A percentile compares a stretch with the other conserved stretches of the same genome.
Conservation (phyloP, 2,329 filamentous ascomycete genomes). For the Sphaceloma murrayae region DNA sequence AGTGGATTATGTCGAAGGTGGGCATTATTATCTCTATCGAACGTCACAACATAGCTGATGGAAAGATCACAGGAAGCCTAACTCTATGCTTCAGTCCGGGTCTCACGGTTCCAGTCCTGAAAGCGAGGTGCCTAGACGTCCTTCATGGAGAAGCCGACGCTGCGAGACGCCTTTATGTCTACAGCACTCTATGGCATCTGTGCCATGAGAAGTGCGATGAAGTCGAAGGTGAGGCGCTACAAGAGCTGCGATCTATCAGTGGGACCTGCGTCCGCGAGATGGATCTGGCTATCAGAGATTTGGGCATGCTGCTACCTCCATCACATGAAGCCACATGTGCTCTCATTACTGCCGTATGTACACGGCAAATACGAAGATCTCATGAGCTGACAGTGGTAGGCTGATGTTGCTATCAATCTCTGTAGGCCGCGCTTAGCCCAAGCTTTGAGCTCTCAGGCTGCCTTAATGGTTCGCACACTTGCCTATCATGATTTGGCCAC, state of each 20-base stretch:
- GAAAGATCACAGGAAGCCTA: slow-evolving; percentile 14
- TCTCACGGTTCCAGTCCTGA: slow-evolving; percentile 9
- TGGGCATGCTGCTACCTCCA: slow-evolving; percentile 19
- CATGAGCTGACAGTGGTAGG: slow-evolving; percentile 30
- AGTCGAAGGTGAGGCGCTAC: background rate
- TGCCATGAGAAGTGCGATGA: slow-evolving; percentile 18
- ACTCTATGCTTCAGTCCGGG: slow-evolving; percentile 18
- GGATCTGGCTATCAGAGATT: slow-evolving; percentile 16
- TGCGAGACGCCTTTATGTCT: slow-evolving; percentile 16
- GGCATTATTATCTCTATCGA: too few species aligned
- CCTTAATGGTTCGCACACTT: slow-evolving; percentile 52
- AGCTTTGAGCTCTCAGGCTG: slow-evolving; percentile 51
- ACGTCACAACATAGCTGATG: too few species aligned
- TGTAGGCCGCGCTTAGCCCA: slow-evolving; percentile 56
- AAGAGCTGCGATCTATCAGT: too few species aligned
- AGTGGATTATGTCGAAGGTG: too few species aligned
- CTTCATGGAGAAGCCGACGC: slow-evolving; percentile 9
- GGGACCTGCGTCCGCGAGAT: slow-evolving; percentile 13
- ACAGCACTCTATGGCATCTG: slow-evolving; percentile 17
- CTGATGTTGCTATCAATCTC: slow-evolving; percentile 52
- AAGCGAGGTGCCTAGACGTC: slow-evolving; percentile 15
- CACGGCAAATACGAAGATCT: background rate
- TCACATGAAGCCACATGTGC: slow-evolving; percentile 18
- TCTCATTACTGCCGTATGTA: slow-evolving; percentile 17
- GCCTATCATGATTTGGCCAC: slow-evolving; percentile 21